Base-by-base conservation (phyloP, 768 basidiomycete genomes). In the Sarcodon sp. region DNA sequence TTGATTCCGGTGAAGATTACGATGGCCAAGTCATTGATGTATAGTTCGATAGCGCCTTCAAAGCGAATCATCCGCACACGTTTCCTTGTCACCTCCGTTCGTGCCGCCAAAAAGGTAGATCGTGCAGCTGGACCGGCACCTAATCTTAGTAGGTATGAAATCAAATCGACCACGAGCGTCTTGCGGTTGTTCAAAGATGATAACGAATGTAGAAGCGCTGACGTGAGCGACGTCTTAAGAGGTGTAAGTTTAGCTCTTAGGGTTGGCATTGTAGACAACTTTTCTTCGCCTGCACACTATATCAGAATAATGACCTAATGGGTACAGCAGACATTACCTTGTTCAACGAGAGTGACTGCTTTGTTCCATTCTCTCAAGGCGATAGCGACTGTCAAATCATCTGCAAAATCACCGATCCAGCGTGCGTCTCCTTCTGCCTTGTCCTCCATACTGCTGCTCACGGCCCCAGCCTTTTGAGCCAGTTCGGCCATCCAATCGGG, bases 1-100 rank as follows among this genome's bases (percentile, higher is more conserved):
- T 96, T 93, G 61, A 99, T 86, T 1, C 88, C 82, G 0, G 92
- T 96, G 57, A 98, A 98, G 50, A 83, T 79, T 0, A 98, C 87
- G 37, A 92, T 72, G 2, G 90, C 79, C 33, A 98, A 69, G 58
- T 97, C 89, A 33, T 79, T 83, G 44, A 98, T 75, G 57, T 94
- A 98, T 44, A 83, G 72, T 3, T 75, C 77, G 33, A 93, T 79
- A 57, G 92, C 80, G 2, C 94, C 93, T 54, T 94, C 90, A 54
- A 92, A 93, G 44, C 76, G 73, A 57, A 99, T 96, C 56, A 80
- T 84, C 43, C 93, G 73, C n/a, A 90, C 76, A 43, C 89, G 77
- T 35, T 75, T 73, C 47, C 75, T 73, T 57, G 96, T 79, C 1
- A 91, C 75, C 43, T 80, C 75, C 1, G 77, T 71, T 11, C 96